phyloP scores from a whole-genome alignment of 495 filamentous ascomycete genomes.

The Cetradonia linearis region DNA sequence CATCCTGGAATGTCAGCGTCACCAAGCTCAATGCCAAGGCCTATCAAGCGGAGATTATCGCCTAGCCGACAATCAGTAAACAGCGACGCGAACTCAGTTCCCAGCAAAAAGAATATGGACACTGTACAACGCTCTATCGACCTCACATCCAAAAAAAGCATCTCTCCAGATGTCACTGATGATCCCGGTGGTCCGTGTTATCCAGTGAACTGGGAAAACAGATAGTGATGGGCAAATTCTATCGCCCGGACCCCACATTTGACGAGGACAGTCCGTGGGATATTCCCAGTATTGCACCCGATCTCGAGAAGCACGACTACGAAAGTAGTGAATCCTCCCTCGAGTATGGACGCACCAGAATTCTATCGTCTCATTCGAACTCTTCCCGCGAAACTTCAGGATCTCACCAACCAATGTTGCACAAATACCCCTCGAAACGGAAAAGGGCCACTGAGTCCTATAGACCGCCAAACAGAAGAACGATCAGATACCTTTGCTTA shows the following conservation, averaged over 20 bases:
- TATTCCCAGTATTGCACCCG: slow-evolving; percentile 5
- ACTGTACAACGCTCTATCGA: background rate
- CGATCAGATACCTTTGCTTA: slow-evolving; percentile 63
- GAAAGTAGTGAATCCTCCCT: slow-evolving; percentile 34
- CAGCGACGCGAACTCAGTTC: background rate
- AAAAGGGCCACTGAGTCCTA: slow-evolving; percentile 41
- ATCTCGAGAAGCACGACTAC: slow-evolving; percentile 31
- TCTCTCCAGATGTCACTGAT: background rate
- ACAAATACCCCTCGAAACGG: slow-evolving; percentile 32
- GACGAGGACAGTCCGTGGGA: background rate
- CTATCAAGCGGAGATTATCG: background rate
- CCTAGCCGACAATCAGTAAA: slow-evolving; percentile 7
- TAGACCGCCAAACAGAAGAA: slow-evolving; percentile 47
- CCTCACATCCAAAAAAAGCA: background rate
- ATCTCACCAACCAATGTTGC: slow-evolving; percentile 49
- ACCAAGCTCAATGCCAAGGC: background rate
- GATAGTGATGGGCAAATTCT: slow-evolving; percentile 6
- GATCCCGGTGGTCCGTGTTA: background rate
- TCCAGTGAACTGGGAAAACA: background rate
- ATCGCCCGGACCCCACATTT: background rate
- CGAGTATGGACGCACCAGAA: slow-evolving; percentile 31
- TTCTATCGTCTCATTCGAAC: slow-evolving; percentile 29
- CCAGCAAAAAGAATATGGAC: background rate
- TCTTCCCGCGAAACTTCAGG: slow-evolving; percentile 41
- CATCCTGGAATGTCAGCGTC: background rate